Evolutionary conservation across 345 rosid genomes (phyloP), one percentile per base, ranked within the genome.

Genomic region (Aurinia saxatilis): DNA sequence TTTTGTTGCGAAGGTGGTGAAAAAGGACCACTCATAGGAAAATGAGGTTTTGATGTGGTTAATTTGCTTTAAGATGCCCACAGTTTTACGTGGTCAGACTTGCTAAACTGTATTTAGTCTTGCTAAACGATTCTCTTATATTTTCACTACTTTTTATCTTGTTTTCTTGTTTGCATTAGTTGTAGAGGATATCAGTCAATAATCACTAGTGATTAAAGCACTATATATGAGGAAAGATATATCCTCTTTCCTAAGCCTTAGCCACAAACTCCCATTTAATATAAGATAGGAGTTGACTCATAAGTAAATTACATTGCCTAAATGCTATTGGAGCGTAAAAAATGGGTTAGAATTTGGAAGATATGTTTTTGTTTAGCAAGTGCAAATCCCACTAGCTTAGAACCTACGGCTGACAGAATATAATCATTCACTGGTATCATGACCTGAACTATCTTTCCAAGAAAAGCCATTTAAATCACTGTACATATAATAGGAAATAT

Each of bases 141-240:
- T 52, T 34, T 33, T 50, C 36, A 42, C 41, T 50, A 40, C 13
- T 29, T 67, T 34, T 11, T 30, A 27, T 27, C 14, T 40, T 36
- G 59, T 67, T 30, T 50, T 31, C 5, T 0, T 49, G 37, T 61
- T 36, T 40, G 36, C 25, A 51, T 27, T 42, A 46, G 18, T 10
- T 30, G 5, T 44, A 6, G 15, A 44, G 17, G 16, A 36, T 52
- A 67, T 44, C 7, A 60, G 55, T 25, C 40, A 44, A 39, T 60
- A 37, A 50, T n/a, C n/a, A n/a, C n/a, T n/a, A 68, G 56, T 68
- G 56, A 35, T 68, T 60, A 53, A 23, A 51, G 56, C 62, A 68
- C 67, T 41, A 44, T n/a, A n/a, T n/a, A 50, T 17, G 62, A n/a
- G 41, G 8, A 7, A 44, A 61, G 15, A 27, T 37, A 12, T 35